phyloP scores from a whole-genome alignment of 345 rosid species.

The Murraya paniculata region DNA sequence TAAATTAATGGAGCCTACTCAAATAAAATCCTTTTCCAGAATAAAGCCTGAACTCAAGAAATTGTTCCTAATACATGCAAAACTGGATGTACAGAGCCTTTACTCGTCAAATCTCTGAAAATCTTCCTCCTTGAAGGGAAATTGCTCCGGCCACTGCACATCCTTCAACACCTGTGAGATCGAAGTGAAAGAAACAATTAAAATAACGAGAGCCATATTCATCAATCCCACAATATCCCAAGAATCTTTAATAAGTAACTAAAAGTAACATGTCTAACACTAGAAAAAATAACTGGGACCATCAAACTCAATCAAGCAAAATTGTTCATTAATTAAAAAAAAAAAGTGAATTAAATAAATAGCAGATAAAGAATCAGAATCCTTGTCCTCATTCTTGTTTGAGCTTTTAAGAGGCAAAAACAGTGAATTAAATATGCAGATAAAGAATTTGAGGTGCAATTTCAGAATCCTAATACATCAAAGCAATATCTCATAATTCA shows the following conservation, averaged over 20 bases:
- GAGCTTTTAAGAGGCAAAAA: neutral
- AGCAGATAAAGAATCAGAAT: neutral
- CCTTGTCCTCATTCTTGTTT: neutral
- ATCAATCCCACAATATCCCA: neutral
- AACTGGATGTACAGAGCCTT: neutral
- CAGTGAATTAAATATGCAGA: neutral
- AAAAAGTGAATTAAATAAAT: no score
- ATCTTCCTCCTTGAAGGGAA: conserved; percentile 86
- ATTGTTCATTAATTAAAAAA: no score
- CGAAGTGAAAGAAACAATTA: conserved; percentile 3
- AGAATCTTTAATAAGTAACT: neutral
- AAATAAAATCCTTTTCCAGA: neutral
- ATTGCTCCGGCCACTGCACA: conserved; percentile 81
- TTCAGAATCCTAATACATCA: neutral
- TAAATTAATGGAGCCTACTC: neutral
- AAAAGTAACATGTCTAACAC: neutral
- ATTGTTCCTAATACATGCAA: neutral
- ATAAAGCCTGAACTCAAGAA: neutral
- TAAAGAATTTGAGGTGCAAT: neutral
- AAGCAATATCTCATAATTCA: neutral
- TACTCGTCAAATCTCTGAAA: conserved; percentile 92
- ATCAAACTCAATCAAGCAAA: neutral
- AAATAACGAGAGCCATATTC: neutral
- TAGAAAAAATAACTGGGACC: neutral
- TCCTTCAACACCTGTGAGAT: conserved; percentile 58